These are phyloP conservation scores for Glycine latifolia DNA, from an alignment of 306 rosid genomes.

Conservation along the genomic window DNA sequence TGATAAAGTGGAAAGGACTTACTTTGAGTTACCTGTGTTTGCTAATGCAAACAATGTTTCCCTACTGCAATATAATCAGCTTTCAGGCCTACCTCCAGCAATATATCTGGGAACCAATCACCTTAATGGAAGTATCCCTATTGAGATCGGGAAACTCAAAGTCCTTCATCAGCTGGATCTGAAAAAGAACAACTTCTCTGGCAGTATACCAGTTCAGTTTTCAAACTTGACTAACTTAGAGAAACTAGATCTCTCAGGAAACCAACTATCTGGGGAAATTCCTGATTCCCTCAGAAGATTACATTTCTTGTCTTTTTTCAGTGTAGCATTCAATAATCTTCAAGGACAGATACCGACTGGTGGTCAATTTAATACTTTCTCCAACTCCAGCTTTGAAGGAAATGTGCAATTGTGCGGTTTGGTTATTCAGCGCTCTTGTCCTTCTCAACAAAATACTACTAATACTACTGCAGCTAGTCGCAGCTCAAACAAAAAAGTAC, in stretches of 20 bases:
- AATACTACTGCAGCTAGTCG: constrained; percentile 21
- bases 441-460: constrained; percentile 41
- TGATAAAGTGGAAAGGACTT: constrained; percentile 57
- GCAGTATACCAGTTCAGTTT: constrained; percentile 72
- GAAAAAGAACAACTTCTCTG: constrained; percentile 72
- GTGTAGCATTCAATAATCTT: constrained; percentile 81
- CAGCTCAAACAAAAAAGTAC: constrained; percentile 56
- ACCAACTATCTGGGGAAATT: constrained; percentile 77
- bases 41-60: constrained; percentile 72
- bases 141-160: constrained; percentile 69
- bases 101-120: constrained; percentile 70
- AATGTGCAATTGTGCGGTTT: constrained; percentile 72
- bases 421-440: constrained; percentile 65
- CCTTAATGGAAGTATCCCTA: constrained; percentile 72
- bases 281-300: constrained; percentile 73
- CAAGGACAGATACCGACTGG: constrained; percentile 82
- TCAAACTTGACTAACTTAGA: constrained; percentile 77
- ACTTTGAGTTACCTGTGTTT: constrained; percentile 87
- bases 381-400: constrained; percentile 74
- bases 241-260: constrained; percentile 75
- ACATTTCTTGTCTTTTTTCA: constrained; percentile 85
- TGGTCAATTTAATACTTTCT: constrained; percentile 82
- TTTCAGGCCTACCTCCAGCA: constrained; percentile 79
- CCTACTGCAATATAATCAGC: constrained; percentile 80
- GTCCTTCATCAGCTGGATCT: constrained; percentile 72